Evolutionary conservation across 208 protist species (phyloP).

Genomic region (Crithidia thermophila): DNA sequence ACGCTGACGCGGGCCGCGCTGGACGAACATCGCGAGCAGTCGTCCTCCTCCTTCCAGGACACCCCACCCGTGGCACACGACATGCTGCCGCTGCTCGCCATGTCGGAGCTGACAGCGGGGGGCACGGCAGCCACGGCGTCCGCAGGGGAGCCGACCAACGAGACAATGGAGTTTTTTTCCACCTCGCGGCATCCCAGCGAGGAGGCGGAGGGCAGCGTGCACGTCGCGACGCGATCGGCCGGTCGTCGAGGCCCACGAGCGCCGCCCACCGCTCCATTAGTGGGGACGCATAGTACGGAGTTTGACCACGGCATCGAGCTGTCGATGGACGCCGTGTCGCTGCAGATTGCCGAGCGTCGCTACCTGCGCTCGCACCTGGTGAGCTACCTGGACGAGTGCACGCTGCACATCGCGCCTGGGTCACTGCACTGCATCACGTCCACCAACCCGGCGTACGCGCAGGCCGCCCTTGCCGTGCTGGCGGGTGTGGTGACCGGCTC

Average conservation of each 20-base stretch:
- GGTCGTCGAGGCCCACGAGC: neutral
- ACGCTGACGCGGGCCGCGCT: constrained; percentile 1
- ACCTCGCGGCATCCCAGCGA: neutral
- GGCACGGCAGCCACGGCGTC: neutral
- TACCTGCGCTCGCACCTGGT: constrained; percentile 14
- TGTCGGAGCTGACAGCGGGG: neutral
- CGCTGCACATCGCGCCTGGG: constrained; percentile 20
- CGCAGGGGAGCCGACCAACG: neutral
- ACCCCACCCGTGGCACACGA: neutral
- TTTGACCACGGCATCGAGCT: constrained; percentile 17
- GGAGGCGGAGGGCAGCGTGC: constrained; percentile 12
- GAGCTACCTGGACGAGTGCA: constrained; percentile 27
- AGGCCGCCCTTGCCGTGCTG: constrained; percentile 25
- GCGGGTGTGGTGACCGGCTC: constrained; percentile 63
- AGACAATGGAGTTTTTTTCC: neutral
- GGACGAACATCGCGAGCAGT: neutral
- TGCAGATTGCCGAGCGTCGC: neutral
- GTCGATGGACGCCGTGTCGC: constrained; percentile 18
- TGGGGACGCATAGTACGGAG: neutral
- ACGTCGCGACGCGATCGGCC: neutral
- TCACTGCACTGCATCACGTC: constrained; percentile 37
- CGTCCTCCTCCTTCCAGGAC: neutral
- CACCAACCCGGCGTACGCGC: constrained; percentile 37
- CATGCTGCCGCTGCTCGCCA: neutral
- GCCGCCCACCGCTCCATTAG: neutral